A percentile compares a stretch with the other conserved stretches of the same genome.
Evolutionary conservation across 805 yeast species (phyloP).

Genomic region (Wickerhamomyces chaumierensis): DNA sequence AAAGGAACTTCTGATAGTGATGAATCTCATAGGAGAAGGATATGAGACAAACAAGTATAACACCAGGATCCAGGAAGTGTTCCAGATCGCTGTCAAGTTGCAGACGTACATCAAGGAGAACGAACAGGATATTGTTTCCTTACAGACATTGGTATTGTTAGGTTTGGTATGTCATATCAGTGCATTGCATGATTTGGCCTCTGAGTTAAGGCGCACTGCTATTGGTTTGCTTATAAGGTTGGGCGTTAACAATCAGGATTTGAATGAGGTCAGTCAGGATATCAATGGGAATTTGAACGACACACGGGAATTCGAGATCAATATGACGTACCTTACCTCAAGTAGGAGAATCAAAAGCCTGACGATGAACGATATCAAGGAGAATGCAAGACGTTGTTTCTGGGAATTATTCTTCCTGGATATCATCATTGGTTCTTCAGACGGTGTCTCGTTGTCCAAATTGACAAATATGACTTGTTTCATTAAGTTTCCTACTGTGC

Average conservation of each 20-base stretch:
- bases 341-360: slow-evolving; percentile 13
- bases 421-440: slow-evolving; percentile 42
- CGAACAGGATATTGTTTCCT: slow-evolving; percentile 29
- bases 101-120: slow-evolving; percentile 18
- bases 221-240: slow-evolving; percentile 27
- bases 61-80: slow-evolving; percentile 28
- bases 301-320: slow-evolving; percentile 3
- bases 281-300: slow-evolving; percentile 13
- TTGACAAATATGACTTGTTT: slow-evolving; percentile 25
- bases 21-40: slow-evolving; percentile 41
- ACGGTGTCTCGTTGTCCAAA: slow-evolving; percentile 32
- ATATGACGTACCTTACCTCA: slow-evolving; percentile 4
- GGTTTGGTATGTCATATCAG: slow-evolving; percentile 38
- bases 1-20: slow-evolving; percentile 31
- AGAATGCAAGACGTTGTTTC: slow-evolving; percentile 31
- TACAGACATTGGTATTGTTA: slow-evolving; percentile 30
- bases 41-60: slow-evolving; percentile 26
- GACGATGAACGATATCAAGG: slow-evolving; percentile 10
- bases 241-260: slow-evolving; percentile 29
- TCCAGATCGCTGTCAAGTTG: slow-evolving; percentile 24
- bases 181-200: slow-evolving; percentile 36
- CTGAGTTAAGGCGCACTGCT: slow-evolving; percentile 29
- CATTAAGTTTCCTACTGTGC: slow-evolving; percentile 28
- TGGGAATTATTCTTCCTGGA: slow-evolving; percentile 45
- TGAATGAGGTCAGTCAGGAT: slow-evolving; percentile 13